Conservation (phyloP, 441 rosid species). For the Cnidoscolus chayamansa region DNA sequence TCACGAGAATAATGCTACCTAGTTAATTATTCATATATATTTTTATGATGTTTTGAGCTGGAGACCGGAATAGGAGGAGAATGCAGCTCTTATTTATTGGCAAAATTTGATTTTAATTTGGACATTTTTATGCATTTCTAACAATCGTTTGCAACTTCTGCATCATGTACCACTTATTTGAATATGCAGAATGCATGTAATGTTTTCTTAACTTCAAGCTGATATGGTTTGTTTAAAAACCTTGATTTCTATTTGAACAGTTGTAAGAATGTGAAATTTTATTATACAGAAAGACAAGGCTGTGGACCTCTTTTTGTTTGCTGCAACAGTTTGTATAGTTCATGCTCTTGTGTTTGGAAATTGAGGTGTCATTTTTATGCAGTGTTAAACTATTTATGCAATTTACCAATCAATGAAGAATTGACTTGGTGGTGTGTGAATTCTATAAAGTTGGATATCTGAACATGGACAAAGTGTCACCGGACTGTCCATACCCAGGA, state of each 20-base stretch:
- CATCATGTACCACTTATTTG: not conserved
- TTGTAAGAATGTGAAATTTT: not conserved
- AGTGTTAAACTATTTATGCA: slow-evolving; percentile 22
- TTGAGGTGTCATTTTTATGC: slow-evolving; percentile 18
- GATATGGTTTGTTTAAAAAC: not conserved
- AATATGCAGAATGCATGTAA: not conserved
- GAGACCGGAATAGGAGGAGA: not conserved
- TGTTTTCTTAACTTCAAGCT: not conserved
- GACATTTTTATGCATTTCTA: not conserved
- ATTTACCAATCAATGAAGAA: slow-evolving; percentile 18
- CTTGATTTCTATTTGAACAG: not conserved
- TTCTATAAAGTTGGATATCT: slow-evolving; percentile 20
- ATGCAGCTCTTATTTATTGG: not conserved
- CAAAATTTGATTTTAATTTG: not conserved
- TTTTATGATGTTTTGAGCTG: not conserved
- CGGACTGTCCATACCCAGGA: slow-evolving; percentile 93
- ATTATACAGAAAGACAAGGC: not conserved
- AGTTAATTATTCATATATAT: not conserved
- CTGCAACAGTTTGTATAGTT: not conserved
- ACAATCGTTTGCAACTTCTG: not conserved
- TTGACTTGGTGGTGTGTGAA: slow-evolving; percentile 21
- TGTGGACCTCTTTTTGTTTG: not conserved
- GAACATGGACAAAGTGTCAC: slow-evolving; percentile 68
- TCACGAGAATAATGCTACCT: not conserved
- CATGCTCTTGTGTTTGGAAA: slow-evolving; percentile 11